Conservation (phyloP, 2,329 filamentous ascomycete species). For the Colletotrichum truncatum region DNA sequence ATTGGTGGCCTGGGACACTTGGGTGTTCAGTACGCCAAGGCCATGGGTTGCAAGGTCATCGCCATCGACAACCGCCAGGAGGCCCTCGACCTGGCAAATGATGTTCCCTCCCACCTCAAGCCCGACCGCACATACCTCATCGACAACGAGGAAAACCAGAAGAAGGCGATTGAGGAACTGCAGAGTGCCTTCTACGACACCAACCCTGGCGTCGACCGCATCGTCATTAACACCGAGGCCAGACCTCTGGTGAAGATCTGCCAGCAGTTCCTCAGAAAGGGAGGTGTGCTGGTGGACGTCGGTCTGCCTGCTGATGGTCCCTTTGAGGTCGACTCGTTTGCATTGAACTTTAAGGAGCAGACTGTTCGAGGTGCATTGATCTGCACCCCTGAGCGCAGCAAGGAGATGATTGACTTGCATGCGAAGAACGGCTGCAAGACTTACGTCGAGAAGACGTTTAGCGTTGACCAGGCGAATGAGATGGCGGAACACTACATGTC, state of each 20-base stretch:
- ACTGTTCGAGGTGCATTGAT: conserved; percentile 30
- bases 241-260: conserved; percentile 23
- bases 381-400: conserved; percentile 31
- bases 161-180: conserved; percentile 22
- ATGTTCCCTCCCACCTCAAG: conserved; percentile 22
- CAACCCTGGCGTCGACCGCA: conserved; percentile 33
- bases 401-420: conserved; percentile 30
- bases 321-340: conserved; percentile 31
- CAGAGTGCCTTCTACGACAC: conserved; percentile 24
- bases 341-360: conserved; percentile 34
- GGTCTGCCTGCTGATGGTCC: conserved; percentile 29
- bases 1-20: conserved; percentile 38
- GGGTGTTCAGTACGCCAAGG: conserved; percentile 36
- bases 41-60: conserved; percentile 36
- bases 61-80: conserved; percentile 35
- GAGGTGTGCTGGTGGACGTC: conserved; percentile 27
- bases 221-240: conserved; percentile 31
- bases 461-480: conserved; percentile 28
- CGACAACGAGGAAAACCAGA: conserved; percentile 22
- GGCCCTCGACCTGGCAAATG: conserved; percentile 28
- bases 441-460: conserved; percentile 29
- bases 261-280: conserved; percentile 33
- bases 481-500: conserved; percentile 31
- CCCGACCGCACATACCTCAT: conserved; percentile 25
- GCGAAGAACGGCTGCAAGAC: conserved; percentile 30